These are phyloP conservation scores for Coemansia sp. DNA, from an alignment of 192 early-diverging fungal species.

Conservation along the genomic window DNA sequence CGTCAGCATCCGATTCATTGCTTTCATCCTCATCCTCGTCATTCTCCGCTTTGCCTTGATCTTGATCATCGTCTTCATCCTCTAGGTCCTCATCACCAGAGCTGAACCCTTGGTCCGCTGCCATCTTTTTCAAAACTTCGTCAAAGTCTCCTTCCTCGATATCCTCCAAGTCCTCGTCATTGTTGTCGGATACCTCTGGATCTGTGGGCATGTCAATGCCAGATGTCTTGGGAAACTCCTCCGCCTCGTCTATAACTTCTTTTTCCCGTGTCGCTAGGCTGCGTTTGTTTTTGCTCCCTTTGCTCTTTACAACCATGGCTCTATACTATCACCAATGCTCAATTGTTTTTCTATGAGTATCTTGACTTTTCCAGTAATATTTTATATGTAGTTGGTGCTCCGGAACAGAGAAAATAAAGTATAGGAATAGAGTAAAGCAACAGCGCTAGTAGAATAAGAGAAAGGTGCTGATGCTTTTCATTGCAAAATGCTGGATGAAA, in stretches of 20 bases:
- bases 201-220: conserved; percentile 42
- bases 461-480: neutral
- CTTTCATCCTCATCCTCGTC: conserved; percentile 20
- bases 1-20: conserved; percentile 23
- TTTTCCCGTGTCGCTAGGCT: conserved; percentile 22
- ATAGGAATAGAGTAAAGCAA: neutral
- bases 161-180: conserved; percentile 16
- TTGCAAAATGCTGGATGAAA: conserved; percentile 5
- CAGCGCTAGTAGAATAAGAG: neutral
- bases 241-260: conserved; percentile 5
- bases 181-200: conserved; percentile 19
- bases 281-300: conserved; percentile 34
- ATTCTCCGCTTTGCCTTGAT: conserved; percentile 20
- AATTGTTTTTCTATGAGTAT: too few species aligned
- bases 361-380: neutral
- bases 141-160: conserved; percentile 48
- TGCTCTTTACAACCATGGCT: conserved; percentile 23
- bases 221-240: conserved; percentile 21
- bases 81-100: conserved; percentile 57
- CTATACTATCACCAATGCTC: too few species aligned
- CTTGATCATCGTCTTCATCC: conserved; percentile 19
- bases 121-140: conserved; percentile 30
- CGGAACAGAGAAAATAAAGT: neutral
- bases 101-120: conserved; percentile 48
- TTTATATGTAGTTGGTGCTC: neutral